Conservation (phyloP, 2,329 filamentous ascomycete genomes). For the Raffaelea arxii region DNA sequence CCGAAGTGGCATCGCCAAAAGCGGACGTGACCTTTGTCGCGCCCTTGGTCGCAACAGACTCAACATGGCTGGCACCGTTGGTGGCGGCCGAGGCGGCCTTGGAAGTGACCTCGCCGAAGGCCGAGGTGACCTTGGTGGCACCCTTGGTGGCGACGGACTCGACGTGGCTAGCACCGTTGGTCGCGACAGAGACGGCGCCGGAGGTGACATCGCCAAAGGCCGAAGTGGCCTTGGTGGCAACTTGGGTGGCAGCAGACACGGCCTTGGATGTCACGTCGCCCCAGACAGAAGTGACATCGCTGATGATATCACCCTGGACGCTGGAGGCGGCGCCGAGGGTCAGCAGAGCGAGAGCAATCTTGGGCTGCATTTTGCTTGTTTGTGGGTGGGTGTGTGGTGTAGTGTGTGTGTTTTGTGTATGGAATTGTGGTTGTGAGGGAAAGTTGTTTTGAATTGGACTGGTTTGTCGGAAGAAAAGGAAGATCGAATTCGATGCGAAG, state of each 20-base stretch:
- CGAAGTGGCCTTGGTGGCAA: neutral
- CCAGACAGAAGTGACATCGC: neutral
- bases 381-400: no score
- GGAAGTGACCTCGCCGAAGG: neutral
- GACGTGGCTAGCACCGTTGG: neutral
- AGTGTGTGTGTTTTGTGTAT: no score
- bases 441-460: no score
- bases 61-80: neutral
- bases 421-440: no score
- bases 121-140: neutral
- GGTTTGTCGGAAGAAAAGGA: no score
- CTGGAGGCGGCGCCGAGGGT: neutral
- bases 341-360: neutral
- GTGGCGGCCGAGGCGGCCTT: neutral
- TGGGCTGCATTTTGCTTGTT: neutral
- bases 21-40: neutral
- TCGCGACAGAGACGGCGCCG: neutral
- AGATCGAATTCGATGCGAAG: no score
- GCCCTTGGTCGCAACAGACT: neutral
- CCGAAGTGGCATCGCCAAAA: neutral
- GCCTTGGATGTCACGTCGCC: neutral
- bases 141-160: neutral
- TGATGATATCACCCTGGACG: neutral
- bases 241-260: no score
- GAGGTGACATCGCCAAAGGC: neutral